Conservation (phyloP, 2,329 filamentous ascomycete species). For the Rosellinia necatrix region DNA sequence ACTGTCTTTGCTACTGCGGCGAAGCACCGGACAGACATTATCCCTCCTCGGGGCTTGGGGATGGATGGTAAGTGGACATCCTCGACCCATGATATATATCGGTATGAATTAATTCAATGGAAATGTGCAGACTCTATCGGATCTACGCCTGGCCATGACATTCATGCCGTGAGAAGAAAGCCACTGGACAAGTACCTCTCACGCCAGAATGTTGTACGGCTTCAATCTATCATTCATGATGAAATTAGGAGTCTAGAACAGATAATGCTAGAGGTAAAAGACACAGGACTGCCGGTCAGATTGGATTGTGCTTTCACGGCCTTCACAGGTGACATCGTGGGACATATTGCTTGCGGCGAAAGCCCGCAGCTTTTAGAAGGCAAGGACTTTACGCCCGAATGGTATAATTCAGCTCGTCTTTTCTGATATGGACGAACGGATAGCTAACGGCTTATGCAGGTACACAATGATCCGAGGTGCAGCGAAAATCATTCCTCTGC, state of each 20-base stretch:
- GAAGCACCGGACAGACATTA: constrained; percentile 21
- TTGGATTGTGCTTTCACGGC: constrained; percentile 12
- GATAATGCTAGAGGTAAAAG: constrained; percentile 1
- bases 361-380: constrained; percentile 17
- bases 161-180: constrained; percentile 17
- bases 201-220: constrained; percentile 3
- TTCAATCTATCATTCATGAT: constrained; percentile 19
- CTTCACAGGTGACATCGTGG: constrained; percentile 20
- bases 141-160: constrained; percentile 13
- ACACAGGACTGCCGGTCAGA: neutral
- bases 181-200: constrained; percentile 22
- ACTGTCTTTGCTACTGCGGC: constrained; percentile 14
- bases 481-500: constrained; percentile 8
- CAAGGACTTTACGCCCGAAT: constrained; percentile 20
- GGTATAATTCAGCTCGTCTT: neutral
- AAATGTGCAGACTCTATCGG: constrained; percentile 5
- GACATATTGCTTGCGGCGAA: constrained; percentile 19
- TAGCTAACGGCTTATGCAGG: neutral
- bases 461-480: constrained; percentile 6
- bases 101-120: neutral
- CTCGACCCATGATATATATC: neutral
- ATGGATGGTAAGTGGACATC: constrained; percentile 9
- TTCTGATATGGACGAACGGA: neutral
- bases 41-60: constrained; percentile 3
- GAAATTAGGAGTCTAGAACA: constrained; percentile 15